Percentiles rank a stretch among this genome's conserved stretches.
Evolutionary conservation across 108 stramenopile genomes (phyloP).

Genomic region (Cyclostephanos tholiformis): DNA sequence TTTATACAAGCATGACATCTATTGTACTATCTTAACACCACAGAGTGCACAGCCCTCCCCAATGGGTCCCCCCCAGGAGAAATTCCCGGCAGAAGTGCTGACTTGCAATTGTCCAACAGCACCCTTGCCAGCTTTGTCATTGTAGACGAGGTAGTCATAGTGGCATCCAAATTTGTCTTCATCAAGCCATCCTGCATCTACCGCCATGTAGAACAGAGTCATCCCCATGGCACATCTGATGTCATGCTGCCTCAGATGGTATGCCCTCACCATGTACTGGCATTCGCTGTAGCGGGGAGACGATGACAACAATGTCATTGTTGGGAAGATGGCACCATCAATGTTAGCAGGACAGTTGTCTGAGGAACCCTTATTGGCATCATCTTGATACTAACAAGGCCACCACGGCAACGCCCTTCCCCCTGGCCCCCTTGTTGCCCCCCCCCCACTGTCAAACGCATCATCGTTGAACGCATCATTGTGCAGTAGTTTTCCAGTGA

Average conservation of each 20-base stretch:
- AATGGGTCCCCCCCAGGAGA: neutral
- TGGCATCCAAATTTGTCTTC: neutral
- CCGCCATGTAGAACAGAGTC: conserved; percentile 38
- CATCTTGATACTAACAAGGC: too few species aligned
- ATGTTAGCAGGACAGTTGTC: neutral
- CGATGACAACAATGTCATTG: neutral
- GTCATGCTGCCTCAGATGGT: conserved; percentile 15
- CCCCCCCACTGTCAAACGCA: too few species aligned
- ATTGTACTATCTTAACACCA: too few species aligned
- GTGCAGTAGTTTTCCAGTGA: conserved; percentile 20
- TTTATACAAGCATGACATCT: too few species aligned
- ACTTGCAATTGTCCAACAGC: conserved; percentile 16
- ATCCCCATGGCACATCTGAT: conserved; percentile 27
- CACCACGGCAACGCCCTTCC: too few species aligned
- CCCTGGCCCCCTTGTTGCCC: too few species aligned
- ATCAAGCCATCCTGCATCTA: neutral
- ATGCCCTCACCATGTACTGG: conserved; percentile 22
- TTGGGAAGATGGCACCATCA: neutral
- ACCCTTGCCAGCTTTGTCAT: too few species aligned
- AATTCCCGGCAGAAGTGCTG: conserved; percentile 15
- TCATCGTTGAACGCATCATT: conserved; percentile 30
- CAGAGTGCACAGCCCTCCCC: too few species aligned
- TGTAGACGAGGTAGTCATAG: neutral
- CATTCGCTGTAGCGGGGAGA: too few species aligned
- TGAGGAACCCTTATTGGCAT: too few species aligned